phyloP scores from a whole-genome alignment of 768 basidiomycete species.

The Jaapia argillacea region DNA sequence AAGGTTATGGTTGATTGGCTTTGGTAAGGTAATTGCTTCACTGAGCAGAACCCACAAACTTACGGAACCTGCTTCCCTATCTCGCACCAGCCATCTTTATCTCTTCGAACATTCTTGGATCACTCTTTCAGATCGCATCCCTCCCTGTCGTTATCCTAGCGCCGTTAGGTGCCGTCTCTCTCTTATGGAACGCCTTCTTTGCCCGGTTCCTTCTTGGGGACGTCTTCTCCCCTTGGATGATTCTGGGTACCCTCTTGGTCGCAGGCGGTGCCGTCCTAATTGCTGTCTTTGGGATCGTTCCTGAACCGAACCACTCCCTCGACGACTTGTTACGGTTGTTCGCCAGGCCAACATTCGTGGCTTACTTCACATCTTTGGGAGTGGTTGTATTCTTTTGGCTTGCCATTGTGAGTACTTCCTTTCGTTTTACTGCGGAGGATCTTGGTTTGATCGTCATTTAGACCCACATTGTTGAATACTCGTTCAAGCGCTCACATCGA shows the following conservation, averaged over 20 bases:
- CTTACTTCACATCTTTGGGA: constrained; percentile 70
- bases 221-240: constrained; percentile 74
- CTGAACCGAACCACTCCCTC: constrained; percentile 77
- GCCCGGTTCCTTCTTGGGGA: constrained; percentile 80
- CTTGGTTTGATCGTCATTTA: constrained; percentile 17
- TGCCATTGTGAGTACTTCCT: constrained; percentile 38
- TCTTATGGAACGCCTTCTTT: constrained; percentile 93
- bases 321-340: constrained; percentile 79
- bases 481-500: constrained; percentile 33
- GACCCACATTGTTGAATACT: constrained; percentile 70
- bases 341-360: constrained; percentile 64
- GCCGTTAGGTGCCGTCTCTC: constrained; percentile 83
- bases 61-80: too few species aligned
- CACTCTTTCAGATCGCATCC: constrained; percentile 86
- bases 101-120: constrained; percentile 80
- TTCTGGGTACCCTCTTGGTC: constrained; percentile 81
- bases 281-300: constrained; percentile 86
- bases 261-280: constrained; percentile 85
- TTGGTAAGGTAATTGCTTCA: constrained; percentile 31
- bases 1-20: constrained; percentile 83
- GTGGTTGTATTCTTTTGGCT: constrained; percentile 50
- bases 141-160: constrained; percentile 93
- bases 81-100: constrained; percentile 53
- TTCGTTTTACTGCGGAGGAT: background rate
- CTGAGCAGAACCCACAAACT: constrained; percentile 1